These are phyloP conservation scores for Venturiaceae sp. DNA, from an alignment of 2,329 filamentous ascomycete species.

Conservation along the genomic window DNA sequence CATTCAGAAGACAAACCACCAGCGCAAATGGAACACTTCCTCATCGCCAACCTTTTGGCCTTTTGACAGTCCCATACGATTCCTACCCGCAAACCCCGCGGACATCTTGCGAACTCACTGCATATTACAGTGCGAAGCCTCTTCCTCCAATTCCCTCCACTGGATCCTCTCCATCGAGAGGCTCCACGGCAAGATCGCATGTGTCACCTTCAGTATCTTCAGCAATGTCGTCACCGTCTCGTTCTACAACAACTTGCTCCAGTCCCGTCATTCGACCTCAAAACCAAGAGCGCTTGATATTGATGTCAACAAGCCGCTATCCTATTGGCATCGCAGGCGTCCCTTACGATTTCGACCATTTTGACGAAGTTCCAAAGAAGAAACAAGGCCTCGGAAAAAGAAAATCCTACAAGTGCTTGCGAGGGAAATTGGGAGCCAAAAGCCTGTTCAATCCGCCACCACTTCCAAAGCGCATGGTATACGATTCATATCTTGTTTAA, in stretches of 20 bases:
- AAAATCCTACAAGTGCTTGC: background rate
- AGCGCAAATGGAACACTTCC: background rate
- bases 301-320: background rate
- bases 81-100: background rate
- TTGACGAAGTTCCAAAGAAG: background rate
- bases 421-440: background rate
- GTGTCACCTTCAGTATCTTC: background rate
- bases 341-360: background rate
- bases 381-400: background rate
- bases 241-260: background rate
- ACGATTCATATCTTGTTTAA: background rate
- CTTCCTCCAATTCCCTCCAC: background rate
- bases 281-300: background rate
- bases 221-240: background rate
- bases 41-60: background rate
- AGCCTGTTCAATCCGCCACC: background rate
- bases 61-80: background rate
- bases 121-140: background rate
- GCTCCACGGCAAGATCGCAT: background rate
- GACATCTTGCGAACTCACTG: background rate
- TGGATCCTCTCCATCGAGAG: background rate
- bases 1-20: background rate
- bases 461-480: background rate
- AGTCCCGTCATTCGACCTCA: background rate
- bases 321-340: background rate